Percentiles rank a stretch among this genome's conserved stretches.
These are phyloP conservation scores for Neonectria hederae DNA, from an alignment of 2,329 filamentous ascomycete genomes.

Conservation along the genomic window DNA sequence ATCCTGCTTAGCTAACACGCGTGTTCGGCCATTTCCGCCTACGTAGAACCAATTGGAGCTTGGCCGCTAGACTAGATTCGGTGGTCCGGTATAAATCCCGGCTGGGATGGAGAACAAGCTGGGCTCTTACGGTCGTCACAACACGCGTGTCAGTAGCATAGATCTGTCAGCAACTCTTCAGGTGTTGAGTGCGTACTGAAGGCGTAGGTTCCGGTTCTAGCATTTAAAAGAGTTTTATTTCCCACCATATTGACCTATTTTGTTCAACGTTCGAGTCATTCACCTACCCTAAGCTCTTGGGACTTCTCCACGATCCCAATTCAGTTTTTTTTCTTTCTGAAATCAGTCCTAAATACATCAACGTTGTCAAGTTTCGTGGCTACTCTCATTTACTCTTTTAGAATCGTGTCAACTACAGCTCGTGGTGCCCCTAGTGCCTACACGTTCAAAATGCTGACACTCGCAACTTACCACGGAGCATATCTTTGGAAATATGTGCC, in stretches of 20 bases:
- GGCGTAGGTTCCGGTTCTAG: neutral
- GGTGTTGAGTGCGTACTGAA: neutral
- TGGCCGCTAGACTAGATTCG: no score
- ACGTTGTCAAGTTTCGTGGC: no score
- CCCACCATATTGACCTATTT: neutral
- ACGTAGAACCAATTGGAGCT: neutral
- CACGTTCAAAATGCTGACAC: neutral
- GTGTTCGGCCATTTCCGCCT: neutral
- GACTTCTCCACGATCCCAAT: neutral
- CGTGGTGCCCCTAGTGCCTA: no score
- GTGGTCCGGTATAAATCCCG: no score
- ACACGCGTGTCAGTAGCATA: neutral
- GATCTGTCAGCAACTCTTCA: neutral
- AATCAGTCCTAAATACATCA: no score
- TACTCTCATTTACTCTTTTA: no score
- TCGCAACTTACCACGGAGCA: constrained; percentile 18
- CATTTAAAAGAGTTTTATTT: neutral
- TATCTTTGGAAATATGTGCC: constrained; percentile 49
- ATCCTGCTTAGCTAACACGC: neutral
- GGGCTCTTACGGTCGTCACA: neutral
- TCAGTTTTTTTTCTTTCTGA: neutral
- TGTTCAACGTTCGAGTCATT: neutral
- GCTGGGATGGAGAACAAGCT: no score
- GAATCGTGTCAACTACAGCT: no score
- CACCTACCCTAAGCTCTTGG: neutral